Evolutionary conservation across 2,329 filamentous ascomycete genomes (phyloP).

Genomic region (Microascus cirrosus): DNA sequence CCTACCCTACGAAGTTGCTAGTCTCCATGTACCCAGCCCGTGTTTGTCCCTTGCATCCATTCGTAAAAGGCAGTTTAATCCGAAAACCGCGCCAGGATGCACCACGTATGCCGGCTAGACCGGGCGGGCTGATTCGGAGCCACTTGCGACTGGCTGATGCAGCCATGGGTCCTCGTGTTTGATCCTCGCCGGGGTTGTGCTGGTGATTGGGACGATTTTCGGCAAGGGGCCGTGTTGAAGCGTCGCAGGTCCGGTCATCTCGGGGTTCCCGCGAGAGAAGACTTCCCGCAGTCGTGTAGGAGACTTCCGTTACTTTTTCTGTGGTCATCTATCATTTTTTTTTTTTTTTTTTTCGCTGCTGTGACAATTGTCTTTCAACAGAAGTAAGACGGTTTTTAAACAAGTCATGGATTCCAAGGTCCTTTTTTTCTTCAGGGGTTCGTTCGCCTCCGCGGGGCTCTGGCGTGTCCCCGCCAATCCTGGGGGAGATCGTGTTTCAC

Average conservation of each 20-base stretch:
- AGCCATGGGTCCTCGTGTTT: background rate
- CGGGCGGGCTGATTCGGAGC: background rate
- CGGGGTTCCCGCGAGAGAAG: background rate
- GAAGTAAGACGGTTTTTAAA: too few relatives aligned
- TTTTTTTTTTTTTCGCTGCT: too few relatives aligned
- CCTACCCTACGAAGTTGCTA: too few relatives aligned
- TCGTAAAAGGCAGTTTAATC: too few relatives aligned
- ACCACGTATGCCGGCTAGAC: background rate
- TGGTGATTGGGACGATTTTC: background rate
- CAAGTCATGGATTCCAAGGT: background rate
- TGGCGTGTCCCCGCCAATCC: background rate
- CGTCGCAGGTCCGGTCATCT: background rate
- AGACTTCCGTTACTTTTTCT: too few relatives aligned
- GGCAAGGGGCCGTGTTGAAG: background rate
- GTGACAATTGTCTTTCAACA: too few relatives aligned
- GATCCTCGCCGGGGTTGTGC: background rate
- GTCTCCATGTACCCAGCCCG: too few relatives aligned
- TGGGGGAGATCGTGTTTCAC: conserved; percentile 3
- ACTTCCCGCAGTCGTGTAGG: too few relatives aligned
- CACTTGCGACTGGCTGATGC: background rate
- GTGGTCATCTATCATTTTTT: too few relatives aligned
- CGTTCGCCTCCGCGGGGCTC: background rate
- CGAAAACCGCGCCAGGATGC: background rate
- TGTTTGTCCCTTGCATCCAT: too few relatives aligned
- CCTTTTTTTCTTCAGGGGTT: background rate